Conservation (phyloP, 306 rosid genomes). For the Medicago lupulina region DNA sequence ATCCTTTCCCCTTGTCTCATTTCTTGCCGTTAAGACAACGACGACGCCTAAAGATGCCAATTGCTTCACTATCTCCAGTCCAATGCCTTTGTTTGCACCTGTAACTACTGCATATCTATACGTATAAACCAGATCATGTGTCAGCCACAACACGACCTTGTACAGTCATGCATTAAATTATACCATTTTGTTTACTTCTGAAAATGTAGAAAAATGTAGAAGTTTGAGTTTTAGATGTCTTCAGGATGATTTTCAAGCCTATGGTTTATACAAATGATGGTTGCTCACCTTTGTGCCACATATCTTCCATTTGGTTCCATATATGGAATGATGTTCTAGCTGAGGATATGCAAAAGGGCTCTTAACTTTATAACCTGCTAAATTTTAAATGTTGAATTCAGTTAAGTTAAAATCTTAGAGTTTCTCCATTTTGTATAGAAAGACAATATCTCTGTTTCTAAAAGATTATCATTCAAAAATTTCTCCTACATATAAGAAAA, state of each 20-base stretch:
- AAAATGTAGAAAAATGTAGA: conserved; percentile 8
- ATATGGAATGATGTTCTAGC: conserved; percentile 10
- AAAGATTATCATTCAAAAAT: neutral
- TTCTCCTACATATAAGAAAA: no score
- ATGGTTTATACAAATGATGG: neutral
- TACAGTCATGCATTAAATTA: neutral
- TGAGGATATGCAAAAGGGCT: neutral
- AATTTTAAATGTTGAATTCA: conserved; percentile 14
- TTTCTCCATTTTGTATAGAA: neutral
- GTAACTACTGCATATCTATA: conserved; percentile 33
- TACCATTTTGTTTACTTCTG: neutral
- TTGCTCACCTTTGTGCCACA: conserved; percentile 15
- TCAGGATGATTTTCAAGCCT: neutral
- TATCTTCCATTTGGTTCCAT: conserved; percentile 26
- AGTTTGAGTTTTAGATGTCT: neutral
- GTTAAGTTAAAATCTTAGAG: neutral
- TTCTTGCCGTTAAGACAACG: conserved; percentile 23
- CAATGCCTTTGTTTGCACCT: conserved; percentile 36
- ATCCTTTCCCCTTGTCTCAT: conserved; percentile 22
- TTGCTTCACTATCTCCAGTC: conserved; percentile 24
- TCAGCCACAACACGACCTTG: neutral
- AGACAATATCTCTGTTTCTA: neutral
- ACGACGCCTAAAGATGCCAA: conserved; percentile 2
- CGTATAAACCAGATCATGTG: conserved; percentile 7
- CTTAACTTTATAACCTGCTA: neutral